Conservation (phyloP, 441 rosid genomes). For the Jatropha multifida region DNA sequence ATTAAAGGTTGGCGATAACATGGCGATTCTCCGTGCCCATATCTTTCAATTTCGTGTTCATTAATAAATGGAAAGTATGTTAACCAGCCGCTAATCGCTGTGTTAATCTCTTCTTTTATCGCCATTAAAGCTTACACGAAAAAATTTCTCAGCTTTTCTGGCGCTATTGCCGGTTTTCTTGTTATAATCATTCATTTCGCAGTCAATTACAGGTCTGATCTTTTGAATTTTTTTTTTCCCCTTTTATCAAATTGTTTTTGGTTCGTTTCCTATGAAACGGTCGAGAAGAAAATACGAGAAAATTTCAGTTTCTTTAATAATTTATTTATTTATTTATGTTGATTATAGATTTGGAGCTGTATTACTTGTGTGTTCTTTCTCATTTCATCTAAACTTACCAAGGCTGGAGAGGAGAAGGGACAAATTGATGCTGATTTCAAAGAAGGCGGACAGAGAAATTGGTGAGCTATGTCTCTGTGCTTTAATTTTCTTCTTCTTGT, state of each 20-base stretch:
- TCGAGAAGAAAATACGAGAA: not conserved
- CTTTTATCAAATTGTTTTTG: not conserved
- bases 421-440: conserved; percentile 73
- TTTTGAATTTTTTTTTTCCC: no score
- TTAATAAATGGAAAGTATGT: conserved; percentile 40
- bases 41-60: conserved; percentile 13
- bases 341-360: conserved; percentile 72
- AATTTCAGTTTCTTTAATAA: not conserved
- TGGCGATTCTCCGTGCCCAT: conserved; percentile 78
- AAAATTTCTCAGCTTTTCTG: conserved; percentile 77
- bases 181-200: conserved; percentile 72
- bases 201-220: conserved; percentile 58
- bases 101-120: conserved; percentile 42
- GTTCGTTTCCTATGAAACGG: not conserved
- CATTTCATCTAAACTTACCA: conserved; percentile 83
- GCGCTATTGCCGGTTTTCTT: conserved; percentile 70
- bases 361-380: conserved; percentile 71
- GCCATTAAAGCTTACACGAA: conserved; percentile 63
- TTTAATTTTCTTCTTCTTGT: not conserved
- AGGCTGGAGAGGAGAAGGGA: conserved; percentile 78
- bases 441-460: conserved; percentile 93
- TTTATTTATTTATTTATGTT: not conserved
- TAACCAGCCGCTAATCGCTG: conserved; percentile 47
- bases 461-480: conserved; percentile 38
- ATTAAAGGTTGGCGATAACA: conserved; percentile 79